Evolutionary conservation across 2,329 filamentous ascomycete genomes (phyloP), one percentile per base, ranked within the genome.

Genomic region (Tolypocladium tundrense): DNA sequence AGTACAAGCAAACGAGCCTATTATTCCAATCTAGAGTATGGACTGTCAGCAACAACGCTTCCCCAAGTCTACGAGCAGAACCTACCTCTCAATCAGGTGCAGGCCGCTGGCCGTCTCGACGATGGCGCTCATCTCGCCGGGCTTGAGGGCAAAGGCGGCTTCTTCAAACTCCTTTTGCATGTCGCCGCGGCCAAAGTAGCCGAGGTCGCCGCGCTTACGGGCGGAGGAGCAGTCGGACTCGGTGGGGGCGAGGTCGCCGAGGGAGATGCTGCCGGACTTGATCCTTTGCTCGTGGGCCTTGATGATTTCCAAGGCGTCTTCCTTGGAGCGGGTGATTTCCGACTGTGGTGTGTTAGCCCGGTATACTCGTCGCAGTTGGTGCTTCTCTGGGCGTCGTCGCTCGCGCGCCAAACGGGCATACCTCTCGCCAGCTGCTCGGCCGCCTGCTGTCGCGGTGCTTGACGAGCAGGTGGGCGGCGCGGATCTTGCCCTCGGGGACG

Each of bases 161-260:
- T 97, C 91, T 76, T 99, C 94, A 69, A 99, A 99, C 75, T 97
- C 93, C 78, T 92, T 93, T 73, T 99, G 94, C 94, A 99, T 99
- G 68, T 97, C 93, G 35, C 91, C 91, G 67, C 83, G 86, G 58
- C 91, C 92, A 73, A 99, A 99, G 74, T 92, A 96, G 24, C 94
- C 94, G 77, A 99, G 77, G 71, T 99, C 94, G 58, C 94, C 94
- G 64, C 87, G 85, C 82, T 97, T 99, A 66, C 91, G 85, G 37
- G 94, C 92, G 66, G 91, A 97, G 73, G 90, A 96, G 77, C 93
- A 97, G 76, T 99, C 94, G 19, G 90, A 96, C 77, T 97, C 94
- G 50, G 85, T 88, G 60, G 85, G 83, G 14, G 94, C 94, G 63
- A 99, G 81, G 63, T 97, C 89, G 53, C 90, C 91, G 45, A 99